Percentiles rank a stretch among this genome's conserved stretches.
phyloP scores from a whole-genome alignment of 2,329 filamentous ascomycete genomes.

The Aspergillus sp. region DNA sequence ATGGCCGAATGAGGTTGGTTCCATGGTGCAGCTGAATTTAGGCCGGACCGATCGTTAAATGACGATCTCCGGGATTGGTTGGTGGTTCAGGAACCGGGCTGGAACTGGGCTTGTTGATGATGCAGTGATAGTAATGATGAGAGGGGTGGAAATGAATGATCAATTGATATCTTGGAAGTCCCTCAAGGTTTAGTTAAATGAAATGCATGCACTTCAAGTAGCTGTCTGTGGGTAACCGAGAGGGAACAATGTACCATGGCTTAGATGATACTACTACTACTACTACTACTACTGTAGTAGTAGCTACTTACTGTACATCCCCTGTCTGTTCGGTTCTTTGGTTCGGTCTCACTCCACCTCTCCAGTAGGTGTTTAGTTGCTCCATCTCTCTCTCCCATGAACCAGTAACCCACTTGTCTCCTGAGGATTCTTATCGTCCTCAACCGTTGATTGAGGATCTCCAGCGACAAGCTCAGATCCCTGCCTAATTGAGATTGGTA shows the following conservation, averaged over 20 bases:
- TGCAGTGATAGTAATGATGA: not conserved
- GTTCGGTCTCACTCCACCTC: no score
- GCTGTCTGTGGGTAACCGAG: no score
- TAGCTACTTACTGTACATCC: no score
- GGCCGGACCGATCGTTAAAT: not conserved
- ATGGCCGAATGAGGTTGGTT: not conserved
- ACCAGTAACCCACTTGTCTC: not conserved
- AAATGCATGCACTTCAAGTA: no score
- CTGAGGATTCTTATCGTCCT: slow-evolving; percentile 3
- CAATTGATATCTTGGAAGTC: not conserved
- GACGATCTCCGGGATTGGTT: slow-evolving; percentile 1
- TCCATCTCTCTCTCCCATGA: not conserved
- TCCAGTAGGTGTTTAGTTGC: no score
- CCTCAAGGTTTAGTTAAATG: no score
- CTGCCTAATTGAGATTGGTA: slow-evolving; percentile 16
- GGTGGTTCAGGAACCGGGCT: not conserved
- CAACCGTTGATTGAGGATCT: slow-evolving; percentile 13
- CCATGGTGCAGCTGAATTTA: slow-evolving; percentile 1
- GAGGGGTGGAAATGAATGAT: not conserved
- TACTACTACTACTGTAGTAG: no score
- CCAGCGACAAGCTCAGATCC: slow-evolving; percentile 17
- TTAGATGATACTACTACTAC: no score
- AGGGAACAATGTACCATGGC: no score
- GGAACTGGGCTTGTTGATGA: not conserved
- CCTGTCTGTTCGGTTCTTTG: no score